Percentiles rank a stretch among this genome's conserved stretches.
Evolutionary conservation across 2,329 filamentous ascomycete genomes (phyloP).

Genomic region (Didymella arachidicola): DNA sequence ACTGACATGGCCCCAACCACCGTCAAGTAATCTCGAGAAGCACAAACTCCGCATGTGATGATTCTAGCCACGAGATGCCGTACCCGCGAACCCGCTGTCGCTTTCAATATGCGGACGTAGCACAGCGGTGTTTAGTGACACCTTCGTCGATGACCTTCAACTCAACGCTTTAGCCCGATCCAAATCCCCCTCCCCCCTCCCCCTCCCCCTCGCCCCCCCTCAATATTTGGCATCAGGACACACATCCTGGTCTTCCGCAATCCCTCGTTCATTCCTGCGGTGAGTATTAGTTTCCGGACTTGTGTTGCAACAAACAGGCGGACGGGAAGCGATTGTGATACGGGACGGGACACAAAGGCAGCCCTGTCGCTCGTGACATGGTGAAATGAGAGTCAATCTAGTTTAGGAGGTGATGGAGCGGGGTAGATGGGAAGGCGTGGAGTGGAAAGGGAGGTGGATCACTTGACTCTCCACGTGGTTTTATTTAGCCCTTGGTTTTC

Average conservation of each 20-base stretch:
- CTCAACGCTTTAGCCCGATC: too few relatives aligned
- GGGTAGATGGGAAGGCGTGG: not conserved
- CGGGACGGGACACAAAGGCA: constrained; percentile 1
- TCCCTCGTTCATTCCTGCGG: not conserved
- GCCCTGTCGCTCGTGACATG: constrained; percentile 2
- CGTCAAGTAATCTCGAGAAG: not conserved
- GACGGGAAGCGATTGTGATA: not conserved
- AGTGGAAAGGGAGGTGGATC: not conserved
- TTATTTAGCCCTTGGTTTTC: not conserved
- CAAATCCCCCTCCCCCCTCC: too few relatives aligned
- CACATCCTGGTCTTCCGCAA: too few relatives aligned
- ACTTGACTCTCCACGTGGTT: constrained; percentile 2
- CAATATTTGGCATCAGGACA: not conserved
- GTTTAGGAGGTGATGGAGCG: not conserved
- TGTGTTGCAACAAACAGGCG: not conserved
- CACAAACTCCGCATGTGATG: constrained; percentile 4
- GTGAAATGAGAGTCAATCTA: not conserved
- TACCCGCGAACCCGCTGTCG: not conserved
- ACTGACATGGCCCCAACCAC: constrained; percentile 5
- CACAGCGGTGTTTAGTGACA: constrained; percentile 5
- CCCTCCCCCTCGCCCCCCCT: too few relatives aligned
- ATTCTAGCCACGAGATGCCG: constrained; percentile 3
- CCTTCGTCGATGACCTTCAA: not conserved
- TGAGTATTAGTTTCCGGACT: not conserved
- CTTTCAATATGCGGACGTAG: constrained; percentile 1